Percentiles rank a stretch among this genome's conserved stretches.
These are phyloP conservation scores for Agarophyton chilense DNA, from an alignment of 23 red algal species.

Conservation along the genomic window DNA sequence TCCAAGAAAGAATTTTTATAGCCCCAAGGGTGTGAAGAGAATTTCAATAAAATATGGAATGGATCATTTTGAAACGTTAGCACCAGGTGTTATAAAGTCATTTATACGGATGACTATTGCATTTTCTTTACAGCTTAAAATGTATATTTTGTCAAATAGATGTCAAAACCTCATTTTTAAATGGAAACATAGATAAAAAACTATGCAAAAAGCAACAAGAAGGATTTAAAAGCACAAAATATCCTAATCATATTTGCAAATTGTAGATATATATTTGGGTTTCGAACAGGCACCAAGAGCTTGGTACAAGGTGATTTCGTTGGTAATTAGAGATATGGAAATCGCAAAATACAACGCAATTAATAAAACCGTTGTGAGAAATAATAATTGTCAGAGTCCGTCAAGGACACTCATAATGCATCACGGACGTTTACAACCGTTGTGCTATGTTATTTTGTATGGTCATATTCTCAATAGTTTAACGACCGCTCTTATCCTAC, in stretches of 20 bases:
- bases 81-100: background rate
- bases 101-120: background rate
- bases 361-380: background rate
- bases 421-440: too few relatives aligned
- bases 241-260: constrained; percentile 7
- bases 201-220: background rate
- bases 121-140: background rate
- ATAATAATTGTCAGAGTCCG: too few relatives aligned
- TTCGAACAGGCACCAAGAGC: background rate
- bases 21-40: background rate
- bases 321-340: background rate
- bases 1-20: background rate
- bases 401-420: too few relatives aligned
- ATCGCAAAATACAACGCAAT: background rate
- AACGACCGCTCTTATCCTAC: too few relatives aligned
- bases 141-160: background rate
- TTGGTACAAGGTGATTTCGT: background rate
- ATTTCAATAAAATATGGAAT: background rate
- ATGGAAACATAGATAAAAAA: background rate
- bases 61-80: background rate
- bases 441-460: too few relatives aligned
- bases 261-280: background rate
- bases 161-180: background rate
- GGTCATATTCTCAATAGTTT: too few relatives aligned
- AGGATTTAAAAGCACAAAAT: background rate